Base-by-base conservation (phyloP, 2,329 filamentous ascomycete species). In the Beauveria sp. region DNA sequence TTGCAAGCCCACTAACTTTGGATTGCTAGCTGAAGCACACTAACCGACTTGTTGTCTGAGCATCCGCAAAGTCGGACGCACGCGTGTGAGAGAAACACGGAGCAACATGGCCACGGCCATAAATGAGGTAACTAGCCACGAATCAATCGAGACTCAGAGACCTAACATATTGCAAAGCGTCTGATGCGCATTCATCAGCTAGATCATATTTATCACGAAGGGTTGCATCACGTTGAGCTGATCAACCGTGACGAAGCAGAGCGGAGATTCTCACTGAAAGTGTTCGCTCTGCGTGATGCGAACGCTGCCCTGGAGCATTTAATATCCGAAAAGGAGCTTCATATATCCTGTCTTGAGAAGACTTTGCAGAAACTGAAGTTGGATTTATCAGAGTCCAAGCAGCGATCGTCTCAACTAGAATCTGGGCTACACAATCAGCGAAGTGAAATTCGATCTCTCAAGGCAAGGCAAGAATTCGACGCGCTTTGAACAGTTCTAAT, bases 241-340 rank as follows among this genome's bases (percentile, higher is more conserved):
- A 79, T 96, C 60, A 77, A 84, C 66, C 89, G 90, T 68, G 85
- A 91, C 65, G 92, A 97, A 72, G 84, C 87, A 63, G 79, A 84
- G 44, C 86, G 92, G 53, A 82, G 86, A 65, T 74, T 91, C 57
- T 85, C 85, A 66, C 80, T 93, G 63, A 84, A 87, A 64, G 80
- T 87, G 59, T 76, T 92, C 59, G 74, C 92, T n/a, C 77, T 90
- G n/a, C 81, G 87, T 64, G 85, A 92, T 65, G 88, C 96, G 64
- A 90, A 88, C 64, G 83, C 86, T 53, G 80, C 83, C 10, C 40
- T 61, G 24, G 26, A 59, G 24, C 41, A 54, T 20, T 16, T 54
- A 5, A 6, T 20, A 6, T 37, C 41, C 26, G 48, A 59, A 59
- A 53, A 37, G 28, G 40, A 54, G n/a, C 50, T 59, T 16, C 28